Evolutionary conservation across 139 green algal species (phyloP).

Genomic region (Microglena sp.): DNA sequence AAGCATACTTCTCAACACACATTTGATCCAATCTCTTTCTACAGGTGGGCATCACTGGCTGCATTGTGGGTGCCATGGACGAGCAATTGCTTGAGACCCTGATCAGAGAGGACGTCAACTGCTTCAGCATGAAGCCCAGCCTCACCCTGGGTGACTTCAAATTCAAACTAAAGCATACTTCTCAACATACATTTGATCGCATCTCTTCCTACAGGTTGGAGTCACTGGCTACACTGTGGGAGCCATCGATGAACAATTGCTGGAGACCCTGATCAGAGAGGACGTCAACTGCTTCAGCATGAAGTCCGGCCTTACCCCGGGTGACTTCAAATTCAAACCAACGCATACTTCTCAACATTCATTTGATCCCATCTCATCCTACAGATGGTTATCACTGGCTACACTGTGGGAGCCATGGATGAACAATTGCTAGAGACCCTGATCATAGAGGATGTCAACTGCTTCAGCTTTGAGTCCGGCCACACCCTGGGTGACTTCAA

Average conservation of each 20-base stretch:
- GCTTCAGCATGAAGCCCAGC: background rate
- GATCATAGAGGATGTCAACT: conserved; percentile 13
- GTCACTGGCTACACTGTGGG: conserved; percentile 56
- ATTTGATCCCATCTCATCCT: no score
- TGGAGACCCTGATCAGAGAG: conserved; percentile 9
- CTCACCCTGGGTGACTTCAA: conserved; percentile 33
- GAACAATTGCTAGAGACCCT: conserved; percentile 63
- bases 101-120: conserved; percentile 10
- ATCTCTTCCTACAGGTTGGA: conserved; percentile 31
- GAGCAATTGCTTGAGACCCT: conserved; percentile 63
- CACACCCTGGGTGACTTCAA: conserved; percentile 73
- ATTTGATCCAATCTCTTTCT: no score
- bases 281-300: conserved; percentile 60
- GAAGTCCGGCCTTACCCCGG: conserved; percentile 55
- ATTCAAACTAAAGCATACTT: no score
- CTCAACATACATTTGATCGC: no score
- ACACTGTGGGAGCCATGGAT: conserved; percentile 83
- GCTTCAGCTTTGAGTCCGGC: conserved; percentile 72
- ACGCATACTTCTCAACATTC: no score
- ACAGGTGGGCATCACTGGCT: conserved; percentile 44
- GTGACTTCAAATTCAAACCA: no score
- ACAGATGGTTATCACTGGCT: conserved; percentile 37
- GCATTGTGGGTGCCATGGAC: conserved; percentile 85
- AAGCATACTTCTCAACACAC: no score
- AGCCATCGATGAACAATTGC: conserved; percentile 76